Conservation (phyloP, 2,329 filamentous ascomycete genomes). For the Claviceps humidiphila region DNA sequence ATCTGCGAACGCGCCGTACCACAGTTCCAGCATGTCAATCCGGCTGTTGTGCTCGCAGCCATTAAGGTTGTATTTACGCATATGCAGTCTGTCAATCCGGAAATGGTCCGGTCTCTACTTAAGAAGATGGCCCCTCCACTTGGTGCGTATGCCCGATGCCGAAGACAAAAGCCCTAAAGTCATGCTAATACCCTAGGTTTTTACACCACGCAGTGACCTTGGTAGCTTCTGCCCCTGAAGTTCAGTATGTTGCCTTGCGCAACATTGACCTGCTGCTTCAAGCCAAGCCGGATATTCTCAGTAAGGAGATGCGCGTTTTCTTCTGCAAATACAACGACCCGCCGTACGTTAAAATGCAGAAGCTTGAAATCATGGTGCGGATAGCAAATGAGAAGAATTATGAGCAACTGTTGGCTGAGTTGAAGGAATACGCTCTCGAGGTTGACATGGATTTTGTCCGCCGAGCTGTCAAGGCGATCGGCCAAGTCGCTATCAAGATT, state of each 20-base stretch:
- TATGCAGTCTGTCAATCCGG: constrained; percentile 71
- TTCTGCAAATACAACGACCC: constrained; percentile 99
- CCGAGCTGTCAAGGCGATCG: constrained; percentile 87
- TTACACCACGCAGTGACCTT: constrained; percentile 58
- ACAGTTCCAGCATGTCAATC: constrained; percentile 97
- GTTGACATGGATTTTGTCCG: constrained; percentile 99
- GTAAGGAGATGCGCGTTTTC: constrained; percentile 94
- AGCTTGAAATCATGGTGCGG: constrained; percentile 97
- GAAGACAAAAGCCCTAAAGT: background rate
- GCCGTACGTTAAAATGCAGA: constrained; percentile 92
- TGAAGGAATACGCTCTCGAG: constrained; percentile 96
- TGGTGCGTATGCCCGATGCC: constrained; percentile 37
- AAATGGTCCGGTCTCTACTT: constrained; percentile 71
- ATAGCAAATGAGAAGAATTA: constrained; percentile 97
- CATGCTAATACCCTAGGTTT: background rate
- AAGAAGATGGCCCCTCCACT: constrained; percentile 98
- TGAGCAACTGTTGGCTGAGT: constrained; percentile 81
- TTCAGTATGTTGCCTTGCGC: constrained; percentile 90
- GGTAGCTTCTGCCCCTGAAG: constrained; percentile 88
- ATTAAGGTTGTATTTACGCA: constrained; percentile 97
- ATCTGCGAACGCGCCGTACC: constrained; percentile 94
- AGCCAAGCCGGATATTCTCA: constrained; percentile 90
- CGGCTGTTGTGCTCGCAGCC: constrained; percentile 90
- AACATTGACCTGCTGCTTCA: constrained; percentile 95
- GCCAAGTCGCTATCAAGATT: constrained; percentile 97